A percentile compares a stretch with the other conserved stretches of the same genome.
Evolutionary conservation across 805 yeast genomes (phyloP).

Genomic region (Yamadazyma sp.): DNA sequence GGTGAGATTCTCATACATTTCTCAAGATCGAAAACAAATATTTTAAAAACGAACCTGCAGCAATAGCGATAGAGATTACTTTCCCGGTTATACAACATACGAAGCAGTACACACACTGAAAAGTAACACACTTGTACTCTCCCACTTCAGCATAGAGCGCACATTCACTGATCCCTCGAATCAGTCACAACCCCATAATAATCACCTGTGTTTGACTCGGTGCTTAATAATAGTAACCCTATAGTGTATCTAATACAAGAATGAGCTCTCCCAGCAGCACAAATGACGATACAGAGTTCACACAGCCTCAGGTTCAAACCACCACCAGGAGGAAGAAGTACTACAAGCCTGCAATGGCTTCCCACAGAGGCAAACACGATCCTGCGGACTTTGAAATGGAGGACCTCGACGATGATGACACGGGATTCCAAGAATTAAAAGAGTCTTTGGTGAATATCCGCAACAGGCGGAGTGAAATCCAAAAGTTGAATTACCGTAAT

Average conservation of each 20-base stretch:
- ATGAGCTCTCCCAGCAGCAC: slow-evolving; percentile 18
- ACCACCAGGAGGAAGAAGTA: too few relatives aligned
- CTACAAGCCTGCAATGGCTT: too few relatives aligned
- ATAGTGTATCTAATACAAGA: too few relatives aligned
- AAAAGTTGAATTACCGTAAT: slow-evolving; percentile 23
- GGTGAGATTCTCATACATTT: too few relatives aligned
- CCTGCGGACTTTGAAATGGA: slow-evolving; percentile 5
- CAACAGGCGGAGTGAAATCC: slow-evolving; percentile 25
- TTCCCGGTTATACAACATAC: too few relatives aligned
- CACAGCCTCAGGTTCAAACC: background rate
- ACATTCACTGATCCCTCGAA: too few relatives aligned
- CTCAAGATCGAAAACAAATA: too few relatives aligned
- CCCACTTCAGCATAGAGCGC: too few relatives aligned
- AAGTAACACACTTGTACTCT: too few relatives aligned
- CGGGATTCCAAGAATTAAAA: slow-evolving; percentile 35
- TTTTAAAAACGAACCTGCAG: too few relatives aligned
- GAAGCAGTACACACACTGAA: too few relatives aligned
- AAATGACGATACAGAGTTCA: slow-evolving; percentile 8
- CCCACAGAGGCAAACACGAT: slow-evolving; percentile 4
- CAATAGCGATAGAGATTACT: background rate
- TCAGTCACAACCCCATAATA: background rate
- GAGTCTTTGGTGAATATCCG: slow-evolving; percentile 32
- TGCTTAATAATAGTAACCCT: slow-evolving; percentile 4
- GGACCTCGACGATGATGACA: slow-evolving; percentile 30
- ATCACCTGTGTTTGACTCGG: too few relatives aligned